A percentile compares a stretch with the other conserved stretches of the same genome.
Conservation (phyloP, 352 stramenopile species). For the Aphanomyces invadans region DNA sequence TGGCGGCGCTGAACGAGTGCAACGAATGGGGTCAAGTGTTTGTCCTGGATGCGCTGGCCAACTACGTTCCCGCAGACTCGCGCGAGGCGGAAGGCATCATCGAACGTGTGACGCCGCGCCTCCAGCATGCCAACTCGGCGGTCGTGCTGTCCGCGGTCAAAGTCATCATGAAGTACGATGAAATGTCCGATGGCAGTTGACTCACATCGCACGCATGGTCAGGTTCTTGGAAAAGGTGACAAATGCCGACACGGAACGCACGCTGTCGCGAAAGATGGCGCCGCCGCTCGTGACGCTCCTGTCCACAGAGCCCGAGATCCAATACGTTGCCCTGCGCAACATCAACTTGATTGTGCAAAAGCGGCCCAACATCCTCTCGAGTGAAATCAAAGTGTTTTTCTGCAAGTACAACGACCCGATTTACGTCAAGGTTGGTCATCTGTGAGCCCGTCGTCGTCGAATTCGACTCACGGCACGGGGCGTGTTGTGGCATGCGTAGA, state of each 20-base stretch:
- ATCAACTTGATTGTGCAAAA: conserved; percentile 99
- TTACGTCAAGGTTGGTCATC: conserved; percentile 53
- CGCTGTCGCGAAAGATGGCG: conserved; percentile 92
- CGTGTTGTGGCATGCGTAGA: conserved; percentile 46
- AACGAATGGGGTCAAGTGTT: conserved; percentile 99
- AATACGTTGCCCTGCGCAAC: conserved; percentile 98
- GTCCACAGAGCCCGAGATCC: conserved; percentile 97
- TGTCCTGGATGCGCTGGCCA: conserved; percentile 94
- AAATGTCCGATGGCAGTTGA: not conserved
- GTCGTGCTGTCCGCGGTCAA: conserved; percentile 98
- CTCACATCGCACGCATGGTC: conserved; percentile 40
- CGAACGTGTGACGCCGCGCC: conserved; percentile 94
- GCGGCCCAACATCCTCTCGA: conserved; percentile 91
- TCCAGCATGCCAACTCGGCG: conserved; percentile 98
- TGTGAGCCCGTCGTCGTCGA: not conserved
- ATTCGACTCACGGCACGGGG: not conserved
- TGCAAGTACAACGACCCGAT: conserved; percentile 99
- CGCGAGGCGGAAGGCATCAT: conserved; percentile 98
- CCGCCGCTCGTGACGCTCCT: conserved; percentile 98
- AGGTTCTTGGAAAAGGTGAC: conserved; percentile 94
- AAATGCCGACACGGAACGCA: conserved; percentile 87
- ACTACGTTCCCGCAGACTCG: conserved; percentile 92
- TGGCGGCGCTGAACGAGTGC: conserved; percentile 98
- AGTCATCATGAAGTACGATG: conserved; percentile 81
- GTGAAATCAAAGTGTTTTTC: conserved; percentile 96